Percentiles rank a stretch among this genome's conserved stretches.
Evolutionary conservation across 345 rosid genomes (phyloP).

Genomic region (Citrus hindsii): DNA sequence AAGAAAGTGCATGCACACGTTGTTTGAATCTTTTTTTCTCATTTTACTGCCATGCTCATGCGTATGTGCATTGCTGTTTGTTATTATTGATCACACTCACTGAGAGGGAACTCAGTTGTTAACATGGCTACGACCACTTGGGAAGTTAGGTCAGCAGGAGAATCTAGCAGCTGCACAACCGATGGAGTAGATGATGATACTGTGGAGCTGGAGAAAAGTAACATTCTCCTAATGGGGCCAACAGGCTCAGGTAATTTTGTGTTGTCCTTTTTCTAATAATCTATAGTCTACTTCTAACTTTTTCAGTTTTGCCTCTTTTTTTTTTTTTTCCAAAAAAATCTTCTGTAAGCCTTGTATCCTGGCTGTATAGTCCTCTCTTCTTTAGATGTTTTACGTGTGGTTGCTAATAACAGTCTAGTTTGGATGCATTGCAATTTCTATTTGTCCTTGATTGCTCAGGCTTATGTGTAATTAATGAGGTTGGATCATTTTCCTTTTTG

Average conservation of each 20-base stretch:
- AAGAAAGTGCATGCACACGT: neutral
- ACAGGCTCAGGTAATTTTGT: conserved; percentile 88
- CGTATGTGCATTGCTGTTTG: neutral
- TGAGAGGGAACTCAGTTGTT: conserved; percentile 14
- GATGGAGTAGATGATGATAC: conserved; percentile 61
- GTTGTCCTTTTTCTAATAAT: neutral
- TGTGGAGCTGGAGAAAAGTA: conserved; percentile 99
- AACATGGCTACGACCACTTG: conserved; percentile 32
- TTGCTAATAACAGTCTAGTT: neutral
- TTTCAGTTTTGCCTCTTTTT: neutral
- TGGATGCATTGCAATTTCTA: neutral
- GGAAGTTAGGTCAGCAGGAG: conserved; percentile 72
- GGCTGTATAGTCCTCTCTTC: neutral
- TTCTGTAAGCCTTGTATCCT: neutral
- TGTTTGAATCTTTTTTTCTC: neutral
- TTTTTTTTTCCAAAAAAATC: neutral
- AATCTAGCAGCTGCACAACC: conserved; percentile 29
- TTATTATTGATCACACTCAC: neutral
- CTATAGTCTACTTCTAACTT: neutral
- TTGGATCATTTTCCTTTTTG: neutral
- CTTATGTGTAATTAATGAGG: neutral
- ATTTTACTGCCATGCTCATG: neutral
- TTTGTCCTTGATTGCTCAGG: neutral
- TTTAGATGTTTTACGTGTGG: neutral
- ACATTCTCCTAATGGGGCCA: conserved; percentile 97